These are phyloP conservation scores for Pseudogymnoascus verrucosus DNA, from an alignment of 2,329 filamentous ascomycete species.

Conservation along the genomic window DNA sequence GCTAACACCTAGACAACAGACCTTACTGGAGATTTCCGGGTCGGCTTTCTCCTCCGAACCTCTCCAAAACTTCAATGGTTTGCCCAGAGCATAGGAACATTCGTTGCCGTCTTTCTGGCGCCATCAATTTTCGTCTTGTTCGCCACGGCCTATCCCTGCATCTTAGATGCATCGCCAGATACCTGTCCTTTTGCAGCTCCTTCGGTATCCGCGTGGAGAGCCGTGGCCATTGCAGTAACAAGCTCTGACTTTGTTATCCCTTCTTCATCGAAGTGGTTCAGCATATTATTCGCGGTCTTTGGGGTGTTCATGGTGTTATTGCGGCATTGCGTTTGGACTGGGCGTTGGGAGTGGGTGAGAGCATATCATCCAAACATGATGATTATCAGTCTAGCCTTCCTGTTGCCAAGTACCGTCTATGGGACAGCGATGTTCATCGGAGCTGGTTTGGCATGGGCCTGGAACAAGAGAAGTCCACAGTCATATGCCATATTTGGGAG, in stretches of 20 bases:
- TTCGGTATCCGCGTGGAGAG: slow-evolving; percentile 17
- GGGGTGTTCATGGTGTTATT: neutral
- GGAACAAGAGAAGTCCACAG: slow-evolving; percentile 14
- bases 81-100: slow-evolving; percentile 17
- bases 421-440: slow-evolving; percentile 19
- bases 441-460: slow-evolving; percentile 15
- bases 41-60: slow-evolving; percentile 1
- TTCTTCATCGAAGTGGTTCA: slow-evolving; percentile 2
- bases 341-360: neutral
- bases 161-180: slow-evolving; percentile 12
- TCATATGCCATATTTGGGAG: slow-evolving; percentile 17
- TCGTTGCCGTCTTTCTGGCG: slow-evolving; percentile 17
- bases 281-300: slow-evolving; percentile 1
- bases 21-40: neutral
- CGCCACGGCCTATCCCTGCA: slow-evolving; percentile 18
- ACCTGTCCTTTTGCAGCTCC: slow-evolving; percentile 16
- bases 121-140: slow-evolving; percentile 18
- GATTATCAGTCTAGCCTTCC: slow-evolving; percentile 17
- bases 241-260: slow-evolving; percentile 17
- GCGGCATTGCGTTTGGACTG: neutral
- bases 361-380: slow-evolving; percentile 15
- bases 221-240: slow-evolving; percentile 17
- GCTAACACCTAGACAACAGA: neutral
- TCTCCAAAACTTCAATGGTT: slow-evolving; percentile 11
- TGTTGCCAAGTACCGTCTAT: slow-evolving; percentile 17